phyloP scores from a whole-genome alignment of 345 rosid genomes.

The Eucalyptus paniculata region DNA sequence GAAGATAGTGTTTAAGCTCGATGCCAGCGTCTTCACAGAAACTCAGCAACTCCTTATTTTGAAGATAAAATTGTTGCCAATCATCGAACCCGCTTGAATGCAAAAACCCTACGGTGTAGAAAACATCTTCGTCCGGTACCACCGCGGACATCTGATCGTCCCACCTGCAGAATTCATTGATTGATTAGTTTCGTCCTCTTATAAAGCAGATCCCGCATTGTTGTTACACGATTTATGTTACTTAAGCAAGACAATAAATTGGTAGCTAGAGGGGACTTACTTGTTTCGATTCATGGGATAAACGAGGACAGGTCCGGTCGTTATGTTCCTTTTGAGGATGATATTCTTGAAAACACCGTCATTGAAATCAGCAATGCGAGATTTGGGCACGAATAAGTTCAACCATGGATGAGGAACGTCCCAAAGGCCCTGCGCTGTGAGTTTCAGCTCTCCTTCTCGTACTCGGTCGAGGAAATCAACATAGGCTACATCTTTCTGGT shows the following conservation, averaged over 20 bases:
- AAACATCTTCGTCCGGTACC: constrained; percentile 64
- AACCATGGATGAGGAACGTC: constrained; percentile 99
- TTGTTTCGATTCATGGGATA: constrained; percentile 77
- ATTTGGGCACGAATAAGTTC: constrained; percentile 68
- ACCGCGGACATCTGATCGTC: constrained; percentile 57
- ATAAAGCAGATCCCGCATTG: not conserved
- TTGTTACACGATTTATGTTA: not conserved
- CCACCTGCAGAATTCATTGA: constrained; percentile 42
- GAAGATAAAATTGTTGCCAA: constrained; percentile 40
- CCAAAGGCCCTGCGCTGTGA: constrained; percentile 60
- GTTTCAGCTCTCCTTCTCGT: constrained; percentile 52
- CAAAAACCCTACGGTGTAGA: constrained; percentile 74
- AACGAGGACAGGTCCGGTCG: constrained; percentile 56
- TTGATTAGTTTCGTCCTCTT: not conserved
- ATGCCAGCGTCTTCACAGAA: constrained; percentile 49
- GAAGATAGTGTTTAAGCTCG: constrained; percentile 57
- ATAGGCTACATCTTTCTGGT: constrained; percentile 11
- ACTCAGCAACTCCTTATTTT: constrained; percentile 38
- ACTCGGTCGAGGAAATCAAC: constrained; percentile 69
- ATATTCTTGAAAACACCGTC: constrained; percentile 53
- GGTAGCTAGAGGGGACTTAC: constrained; percentile 12
- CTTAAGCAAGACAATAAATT: not conserved
- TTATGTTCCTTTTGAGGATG: constrained; percentile 51
- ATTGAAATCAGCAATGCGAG: constrained; percentile 49
- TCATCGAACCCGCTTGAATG: constrained; percentile 51